A percentile compares a stretch with the other conserved stretches of the same genome.
Conservation (phyloP, 768 basidiomycete genomes). For the Kwoniella sp. region DNA sequence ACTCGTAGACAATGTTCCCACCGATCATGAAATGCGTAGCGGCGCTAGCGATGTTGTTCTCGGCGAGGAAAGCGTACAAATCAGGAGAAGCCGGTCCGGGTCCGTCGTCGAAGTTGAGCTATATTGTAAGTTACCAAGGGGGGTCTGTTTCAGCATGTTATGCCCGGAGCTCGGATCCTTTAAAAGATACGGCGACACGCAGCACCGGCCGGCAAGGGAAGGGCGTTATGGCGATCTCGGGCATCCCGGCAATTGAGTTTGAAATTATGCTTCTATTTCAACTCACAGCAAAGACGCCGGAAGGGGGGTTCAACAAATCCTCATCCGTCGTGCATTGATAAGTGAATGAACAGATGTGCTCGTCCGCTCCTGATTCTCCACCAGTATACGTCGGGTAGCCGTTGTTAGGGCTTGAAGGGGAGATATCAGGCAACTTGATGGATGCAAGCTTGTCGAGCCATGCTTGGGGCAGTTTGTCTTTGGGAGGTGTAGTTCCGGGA, state of each 20-base stretch:
- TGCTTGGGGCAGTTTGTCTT: slow-evolving; percentile 62
- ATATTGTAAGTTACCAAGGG: background rate
- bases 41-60: slow-evolving; percentile 60
- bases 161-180: background rate
- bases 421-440: slow-evolving; percentile 73
- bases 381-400: slow-evolving; percentile 51
- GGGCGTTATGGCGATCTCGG: background rate
- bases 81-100: slow-evolving; percentile 48
- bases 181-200: too few species aligned
- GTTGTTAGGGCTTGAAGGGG: slow-evolving; percentile 58
- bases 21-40: slow-evolving; percentile 92
- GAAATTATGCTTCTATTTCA: background rate
- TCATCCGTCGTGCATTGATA: slow-evolving; percentile 66
- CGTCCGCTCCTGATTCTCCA: slow-evolving; percentile 54
- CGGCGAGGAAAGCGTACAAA: slow-evolving; percentile 68
- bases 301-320: slow-evolving; percentile 77
- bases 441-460: slow-evolving; percentile 74
- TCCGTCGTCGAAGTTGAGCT: slow-evolving; percentile 54
- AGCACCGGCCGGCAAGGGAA: too few species aligned
- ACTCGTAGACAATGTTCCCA: slow-evolving; percentile 66
- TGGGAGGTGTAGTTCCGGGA: slow-evolving; percentile 59
- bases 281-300: slow-evolving; percentile 62
- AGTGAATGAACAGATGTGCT: slow-evolving; percentile 73
- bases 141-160: background rate
- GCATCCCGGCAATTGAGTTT: background rate